Percentiles rank a stretch among this genome's conserved stretches.
These are phyloP conservation scores for Posidonia australis DNA, from an alignment of 106 monocot genomes.

Conservation along the genomic window DNA sequence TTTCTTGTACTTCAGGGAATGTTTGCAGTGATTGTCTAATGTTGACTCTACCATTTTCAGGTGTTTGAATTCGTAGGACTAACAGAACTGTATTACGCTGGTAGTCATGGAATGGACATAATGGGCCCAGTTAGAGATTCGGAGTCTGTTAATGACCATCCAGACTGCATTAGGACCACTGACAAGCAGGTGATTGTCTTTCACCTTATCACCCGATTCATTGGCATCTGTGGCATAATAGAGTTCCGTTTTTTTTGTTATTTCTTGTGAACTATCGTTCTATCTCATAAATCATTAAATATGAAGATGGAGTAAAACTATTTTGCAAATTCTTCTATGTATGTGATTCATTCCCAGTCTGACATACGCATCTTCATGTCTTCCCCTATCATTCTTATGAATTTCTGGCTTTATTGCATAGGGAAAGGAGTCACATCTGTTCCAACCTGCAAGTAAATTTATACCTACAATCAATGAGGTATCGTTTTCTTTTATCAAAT, in stretches of 20 bases:
- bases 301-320: too few species aligned
- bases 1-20: not conserved
- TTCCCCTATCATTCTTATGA: not conserved
- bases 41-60: constrained; percentile 18
- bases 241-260: too few species aligned
- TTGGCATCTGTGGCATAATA: not conserved
- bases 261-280: not conserved
- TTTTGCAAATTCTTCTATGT: too few species aligned
- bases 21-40: not conserved
- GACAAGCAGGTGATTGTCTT: constrained; percentile 37
- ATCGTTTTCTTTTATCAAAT: not conserved
- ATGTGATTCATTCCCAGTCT: too few species aligned
- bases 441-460: constrained; percentile 80
- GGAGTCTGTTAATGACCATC: constrained; percentile 20
- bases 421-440: constrained; percentile 61
- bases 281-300: too few species aligned
- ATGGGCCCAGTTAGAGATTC: constrained; percentile 56
- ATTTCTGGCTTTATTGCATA: constrained; percentile 4
- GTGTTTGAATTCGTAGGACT: constrained; percentile 73
- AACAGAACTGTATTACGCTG: constrained; percentile 75
- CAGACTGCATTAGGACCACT: constrained; percentile 51
- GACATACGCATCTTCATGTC: not conserved
- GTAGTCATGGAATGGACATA: constrained; percentile 98
- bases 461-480: constrained; percentile 77
- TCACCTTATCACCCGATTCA: not conserved